Evolutionary conservation across 1,284 basidiomycete species (phyloP).

Genomic region (Ustilago hordei): DNA sequence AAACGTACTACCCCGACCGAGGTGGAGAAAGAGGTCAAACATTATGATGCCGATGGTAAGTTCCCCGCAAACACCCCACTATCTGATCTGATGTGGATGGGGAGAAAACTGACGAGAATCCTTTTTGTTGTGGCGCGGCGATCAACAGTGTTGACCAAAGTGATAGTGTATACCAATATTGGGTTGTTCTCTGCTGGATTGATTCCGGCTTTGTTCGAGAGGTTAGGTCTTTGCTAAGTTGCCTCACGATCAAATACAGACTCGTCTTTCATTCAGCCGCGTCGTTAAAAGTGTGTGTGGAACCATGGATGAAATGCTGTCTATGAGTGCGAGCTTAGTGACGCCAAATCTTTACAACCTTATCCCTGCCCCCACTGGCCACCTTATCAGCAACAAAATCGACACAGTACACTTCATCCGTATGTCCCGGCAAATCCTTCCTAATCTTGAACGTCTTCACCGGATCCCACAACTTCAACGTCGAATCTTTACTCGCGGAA

Average conservation of each 20-base stretch:
- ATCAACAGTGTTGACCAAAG: conserved; percentile 77
- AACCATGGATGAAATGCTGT: background rate
- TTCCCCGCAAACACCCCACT: background rate
- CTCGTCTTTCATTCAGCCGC: background rate
- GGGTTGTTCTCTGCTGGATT: conserved; percentile 73
- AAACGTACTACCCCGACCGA: conserved; percentile 5
- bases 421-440: conserved; percentile 92
- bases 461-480: conserved; percentile 73
- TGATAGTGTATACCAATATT: conserved; percentile 89
- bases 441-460: conserved; percentile 78
- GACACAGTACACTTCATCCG: conserved; percentile 98
- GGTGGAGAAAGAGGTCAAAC: conserved; percentile 72
- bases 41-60: conserved; percentile 82
- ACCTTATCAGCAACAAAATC: conserved; percentile 84
- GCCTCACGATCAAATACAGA: background rate
- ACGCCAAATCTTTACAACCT: conserved; percentile 74
- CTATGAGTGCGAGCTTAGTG: conserved; percentile 24
- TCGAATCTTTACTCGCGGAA: conserved; percentile 94
- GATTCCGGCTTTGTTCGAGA: conserved; percentile 53
- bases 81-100: background rate
- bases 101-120: background rate
- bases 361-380: conserved; percentile 86
- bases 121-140: background rate
- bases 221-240: conserved; percentile 35
- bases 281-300: too few species aligned